Conservation (phyloP, 2,329 filamentous ascomycete genomes). For the Fusarium neocosmosporiellum region DNA sequence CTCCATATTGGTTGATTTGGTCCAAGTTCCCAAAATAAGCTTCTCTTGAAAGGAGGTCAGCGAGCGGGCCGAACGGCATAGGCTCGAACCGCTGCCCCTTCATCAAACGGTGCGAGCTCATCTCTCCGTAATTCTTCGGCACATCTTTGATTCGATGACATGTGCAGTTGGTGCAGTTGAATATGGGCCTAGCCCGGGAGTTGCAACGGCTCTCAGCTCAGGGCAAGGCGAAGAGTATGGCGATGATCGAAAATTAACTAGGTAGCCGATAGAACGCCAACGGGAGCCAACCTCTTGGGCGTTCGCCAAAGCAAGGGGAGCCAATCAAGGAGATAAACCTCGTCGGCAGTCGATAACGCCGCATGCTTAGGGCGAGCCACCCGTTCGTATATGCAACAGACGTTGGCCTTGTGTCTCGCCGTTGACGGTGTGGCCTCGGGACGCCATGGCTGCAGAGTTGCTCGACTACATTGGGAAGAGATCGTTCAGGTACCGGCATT, state of each 20-base stretch:
- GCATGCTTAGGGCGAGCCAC: neutral
- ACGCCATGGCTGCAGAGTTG: neutral
- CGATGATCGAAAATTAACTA: neutral
- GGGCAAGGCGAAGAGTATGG: neutral
- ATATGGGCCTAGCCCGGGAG: neutral
- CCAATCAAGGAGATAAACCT: neutral
- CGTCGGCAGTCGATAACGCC: neutral
- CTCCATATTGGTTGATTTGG: neutral
- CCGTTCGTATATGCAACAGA: conserved; percentile 22
- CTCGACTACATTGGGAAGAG: neutral
- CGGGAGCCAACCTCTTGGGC: neutral
- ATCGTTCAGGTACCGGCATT: neutral
- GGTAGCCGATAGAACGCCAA: neutral
- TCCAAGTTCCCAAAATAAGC: neutral
- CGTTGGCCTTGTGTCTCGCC: neutral
- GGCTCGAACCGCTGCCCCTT: neutral
- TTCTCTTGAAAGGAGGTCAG: neutral
- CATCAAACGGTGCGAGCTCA: neutral
- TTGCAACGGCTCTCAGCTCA: neutral
- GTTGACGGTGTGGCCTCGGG: neutral
- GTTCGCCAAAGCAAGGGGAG: neutral
- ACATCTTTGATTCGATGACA: neutral
- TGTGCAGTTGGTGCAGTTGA: neutral
- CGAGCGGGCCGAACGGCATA: neutral
- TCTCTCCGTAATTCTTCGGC: neutral